Base-by-base conservation (phyloP, 2,329 filamentous ascomycete species). In the Penicillium griseofulvum region DNA sequence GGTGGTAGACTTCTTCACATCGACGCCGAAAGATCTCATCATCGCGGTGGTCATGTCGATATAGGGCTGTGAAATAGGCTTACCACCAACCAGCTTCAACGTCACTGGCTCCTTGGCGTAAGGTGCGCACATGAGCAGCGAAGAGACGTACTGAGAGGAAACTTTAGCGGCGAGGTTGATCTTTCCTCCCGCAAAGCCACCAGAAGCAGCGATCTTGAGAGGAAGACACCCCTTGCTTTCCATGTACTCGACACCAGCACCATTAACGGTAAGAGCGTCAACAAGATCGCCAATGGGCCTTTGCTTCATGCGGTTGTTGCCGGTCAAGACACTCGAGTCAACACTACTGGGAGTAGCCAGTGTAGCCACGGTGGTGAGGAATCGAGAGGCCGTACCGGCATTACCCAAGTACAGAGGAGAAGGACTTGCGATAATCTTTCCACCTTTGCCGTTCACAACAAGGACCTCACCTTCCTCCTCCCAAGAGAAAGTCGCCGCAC, bases 21-120 rank as follows among this genome's bases (percentile, higher is more conserved):
- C 73, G 38, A 99, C 84, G 47, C 94, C 94, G 68, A 99, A 99
- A 2, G 89, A 83, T 52, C 83, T 83, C 94, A 99, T 99, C 93
- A 99, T 99, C 16, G 91, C 84, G 50, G 95, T 91, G 2, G 94
- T 99, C 93, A 99, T 97, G 71, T 99, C 91, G 67, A 99, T 97
- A 73, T 99, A 99, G 2, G 87, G 86, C 71, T 97, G 92, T 1
- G 93, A 97, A 62, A 99, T 96, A 41, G 94, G 93, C 73, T 96
- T 97, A 52, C 92, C 94, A n/a, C 94, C 94, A 12, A 97, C 88
- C 37, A 99, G 82, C 38, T 87, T 88, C 62, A 99, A 78, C 0
- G 91, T 97, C 36, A 99, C 92, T 0, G 93, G 90, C 59, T 91
- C 87, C 76, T 96, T 97, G 43, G 94, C 94, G 69, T 97, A 99